Percentiles rank a stretch among this genome's conserved stretches.
Conservation (phyloP, 805 yeast species). For the Yarrowia divulgata region DNA sequence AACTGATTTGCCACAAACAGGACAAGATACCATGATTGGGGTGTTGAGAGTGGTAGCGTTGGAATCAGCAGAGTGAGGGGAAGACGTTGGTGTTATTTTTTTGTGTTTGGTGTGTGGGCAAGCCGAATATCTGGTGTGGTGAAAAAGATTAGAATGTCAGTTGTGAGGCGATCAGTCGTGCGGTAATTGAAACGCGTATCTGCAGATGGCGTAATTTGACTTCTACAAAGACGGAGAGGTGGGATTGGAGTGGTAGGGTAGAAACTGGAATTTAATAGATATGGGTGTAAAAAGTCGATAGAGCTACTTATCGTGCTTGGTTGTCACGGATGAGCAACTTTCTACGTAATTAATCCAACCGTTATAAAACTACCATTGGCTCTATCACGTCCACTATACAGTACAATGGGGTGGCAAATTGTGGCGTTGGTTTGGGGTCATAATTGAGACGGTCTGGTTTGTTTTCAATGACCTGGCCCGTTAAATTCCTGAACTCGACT, state of each 20-base stretch:
- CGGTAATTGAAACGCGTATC: constrained; percentile 11
- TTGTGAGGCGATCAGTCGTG: background rate
- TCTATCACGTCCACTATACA: no score
- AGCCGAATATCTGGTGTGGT: background rate
- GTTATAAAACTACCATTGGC: no score
- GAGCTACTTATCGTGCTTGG: no score
- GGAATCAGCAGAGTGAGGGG: background rate
- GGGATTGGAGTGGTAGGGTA: background rate
- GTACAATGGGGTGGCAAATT: no score
- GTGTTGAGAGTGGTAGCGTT: background rate
- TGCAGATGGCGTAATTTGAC: background rate
- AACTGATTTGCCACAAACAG: constrained; percentile 48
- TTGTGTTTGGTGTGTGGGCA: background rate
- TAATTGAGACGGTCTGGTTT: no score
- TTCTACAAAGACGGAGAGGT: background rate
- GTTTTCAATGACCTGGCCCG: no score
- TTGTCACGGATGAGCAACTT: no score
- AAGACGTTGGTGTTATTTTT: background rate
- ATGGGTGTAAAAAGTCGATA: no score
- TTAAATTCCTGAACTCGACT: no score
- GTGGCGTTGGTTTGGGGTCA: no score
- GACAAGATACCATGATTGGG: constrained; percentile 44
- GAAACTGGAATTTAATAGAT: background rate
- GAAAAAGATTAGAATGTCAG: background rate
- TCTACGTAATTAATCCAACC: no score